Evolutionary conservation across 2,329 filamentous ascomycete species (phyloP), one percentile per base, ranked within the genome.

Genomic region (Scedosporium dehoogii): DNA sequence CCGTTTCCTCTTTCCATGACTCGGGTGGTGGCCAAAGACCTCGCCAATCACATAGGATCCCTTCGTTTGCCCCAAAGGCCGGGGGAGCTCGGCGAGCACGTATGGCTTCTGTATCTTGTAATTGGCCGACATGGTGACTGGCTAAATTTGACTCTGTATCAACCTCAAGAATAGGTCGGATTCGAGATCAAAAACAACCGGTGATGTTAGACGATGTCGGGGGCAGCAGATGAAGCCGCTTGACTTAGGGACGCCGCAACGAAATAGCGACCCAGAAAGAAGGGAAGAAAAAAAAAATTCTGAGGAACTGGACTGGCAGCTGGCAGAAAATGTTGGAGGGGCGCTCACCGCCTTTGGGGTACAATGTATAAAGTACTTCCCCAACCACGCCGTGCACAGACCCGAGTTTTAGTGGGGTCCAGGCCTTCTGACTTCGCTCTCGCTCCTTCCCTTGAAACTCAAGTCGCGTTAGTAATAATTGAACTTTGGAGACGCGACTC

Each of bases 21-120:
- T 81, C 59, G 81, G 76, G 66, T 79, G 77, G 70, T 83, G 82
- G 65, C 84, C 84, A 67, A 81, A 85, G 44, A 88, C 84, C 65
- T 87, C 83, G 66, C 83, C 79, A 12, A 85, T 81, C 44, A 81
- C 79, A 71, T 83, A 85, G 14, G 59, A 61, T 63, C 74, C 77
- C 62, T 76, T 79, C 53, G 73, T 76, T 62, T 74, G 77, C 64
- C 71, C 71, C 59, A 73, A 74, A 2, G 85, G 84, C 51, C 79
- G 75, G 10, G 85, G 84, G 56, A 88, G 75, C 7, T 82, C 75
- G 41, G 84, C 82, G 65, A 88, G 75, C 64, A 86, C 79, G 69
- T 84, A 86, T n/a, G 85, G 85, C 74, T 81, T 81, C 70, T 87
- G 83, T 62, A 88, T 80, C 65, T 82, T 81, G 68, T 86, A 84